These are phyloP conservation scores for Trifolium subterraneum DNA, from an alignment of 306 rosid species.

Conservation along the genomic window DNA sequence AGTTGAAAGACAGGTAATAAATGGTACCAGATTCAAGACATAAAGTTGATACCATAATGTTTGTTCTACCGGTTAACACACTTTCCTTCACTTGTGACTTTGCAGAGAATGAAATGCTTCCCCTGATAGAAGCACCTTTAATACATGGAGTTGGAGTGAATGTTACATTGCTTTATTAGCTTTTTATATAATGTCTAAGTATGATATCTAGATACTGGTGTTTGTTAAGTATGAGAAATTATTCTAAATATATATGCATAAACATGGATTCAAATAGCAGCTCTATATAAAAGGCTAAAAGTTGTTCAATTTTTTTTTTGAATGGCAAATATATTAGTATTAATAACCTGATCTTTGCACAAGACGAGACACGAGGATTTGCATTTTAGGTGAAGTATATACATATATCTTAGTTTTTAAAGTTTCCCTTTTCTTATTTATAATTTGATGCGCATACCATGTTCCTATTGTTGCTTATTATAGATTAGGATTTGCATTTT, in stretches of 20 bases:
- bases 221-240: constrained; percentile 1
- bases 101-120: constrained; percentile 97
- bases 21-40: constrained; percentile 6
- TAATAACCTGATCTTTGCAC: too few relatives aligned
- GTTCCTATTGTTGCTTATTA: too few relatives aligned
- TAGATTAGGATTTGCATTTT: too few relatives aligned
- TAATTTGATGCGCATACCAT: too few relatives aligned
- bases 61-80: constrained; percentile 36
- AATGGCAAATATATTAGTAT: too few relatives aligned
- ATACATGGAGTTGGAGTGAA: constrained; percentile 12
- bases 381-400: too few relatives aligned
- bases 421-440: too few relatives aligned
- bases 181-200: constrained; percentile 29
- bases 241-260: constrained; percentile 28
- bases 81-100: constrained; percentile 39
- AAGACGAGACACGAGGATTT: background rate
- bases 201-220: constrained; percentile 5
- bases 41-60: constrained; percentile 13
- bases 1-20: constrained; percentile 80
- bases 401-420: too few relatives aligned
- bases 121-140: constrained; percentile 56
- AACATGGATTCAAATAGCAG: background rate
- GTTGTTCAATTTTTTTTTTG: constrained; percentile 11
- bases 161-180: constrained; percentile 2
- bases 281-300: background rate